Percentiles rank a stretch among this genome's conserved stretches.
These are phyloP conservation scores for Davidsoniella neocaledoniae DNA, from an alignment of 2,329 filamentous ascomycete genomes.

Conservation along the genomic window DNA sequence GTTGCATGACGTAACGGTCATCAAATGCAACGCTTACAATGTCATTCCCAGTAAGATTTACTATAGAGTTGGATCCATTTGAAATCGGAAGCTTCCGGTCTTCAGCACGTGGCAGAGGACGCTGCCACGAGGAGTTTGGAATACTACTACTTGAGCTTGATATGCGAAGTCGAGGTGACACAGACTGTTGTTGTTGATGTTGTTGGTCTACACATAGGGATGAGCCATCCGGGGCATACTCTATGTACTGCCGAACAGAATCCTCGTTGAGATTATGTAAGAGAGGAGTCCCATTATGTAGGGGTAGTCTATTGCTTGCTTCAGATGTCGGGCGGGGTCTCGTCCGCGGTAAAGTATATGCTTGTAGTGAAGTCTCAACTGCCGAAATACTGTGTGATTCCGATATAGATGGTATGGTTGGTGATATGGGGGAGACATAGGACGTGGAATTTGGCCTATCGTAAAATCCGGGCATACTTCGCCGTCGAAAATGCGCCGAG, in stretches of 20 bases:
- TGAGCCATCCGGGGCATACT: conserved; percentile 27
- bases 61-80: no score
- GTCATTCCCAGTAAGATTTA: background rate
- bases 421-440: conserved; percentile 1
- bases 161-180: background rate
- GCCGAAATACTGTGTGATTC: conserved; percentile 3
- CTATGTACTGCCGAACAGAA: conserved; percentile 28
- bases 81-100: no score
- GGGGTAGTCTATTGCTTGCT: conserved; percentile 11
- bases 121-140: background rate
- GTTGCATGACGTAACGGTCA: background rate
- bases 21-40: background rate
- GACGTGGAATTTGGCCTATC: background rate
- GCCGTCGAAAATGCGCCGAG: conserved; percentile 1
- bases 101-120: no score
- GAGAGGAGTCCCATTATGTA: conserved; percentile 23
- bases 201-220: conserved; percentile 5
- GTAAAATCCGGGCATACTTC: conserved; percentile 4
- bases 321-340: conserved; percentile 12
- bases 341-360: background rate
- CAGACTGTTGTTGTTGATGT: no score
- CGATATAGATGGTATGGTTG: conserved; percentile 6
- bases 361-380: no score
- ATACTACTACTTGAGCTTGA: background rate
- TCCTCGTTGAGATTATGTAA: conserved; percentile 18